Evolutionary conservation across 306 rosid genomes (phyloP).

Genomic region (Astragalus glycyphyllos): DNA sequence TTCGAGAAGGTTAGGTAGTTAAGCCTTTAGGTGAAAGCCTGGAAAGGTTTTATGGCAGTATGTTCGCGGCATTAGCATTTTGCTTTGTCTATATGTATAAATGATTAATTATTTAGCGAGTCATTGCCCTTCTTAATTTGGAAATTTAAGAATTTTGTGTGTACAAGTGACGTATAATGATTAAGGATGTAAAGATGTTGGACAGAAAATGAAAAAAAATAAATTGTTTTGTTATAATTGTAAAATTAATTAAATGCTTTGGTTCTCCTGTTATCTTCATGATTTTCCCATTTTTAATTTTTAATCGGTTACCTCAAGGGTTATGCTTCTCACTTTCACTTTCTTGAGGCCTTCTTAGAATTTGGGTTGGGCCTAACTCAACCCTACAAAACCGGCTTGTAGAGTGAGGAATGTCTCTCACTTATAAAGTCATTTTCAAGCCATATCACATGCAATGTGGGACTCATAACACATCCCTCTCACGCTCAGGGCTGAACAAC

Average conservation of each 20-base stretch:
- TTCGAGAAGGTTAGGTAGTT: neutral
- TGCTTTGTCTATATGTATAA: neutral
- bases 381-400: no score
- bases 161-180: neutral
- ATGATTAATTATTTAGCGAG: neutral
- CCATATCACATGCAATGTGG: no score
- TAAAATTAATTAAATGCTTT: neutral
- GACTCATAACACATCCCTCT: no score
- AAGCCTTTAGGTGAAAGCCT: conserved; percentile 6
- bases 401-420: no score
- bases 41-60: conserved; percentile 3
- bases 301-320: neutral
- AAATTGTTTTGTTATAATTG: neutral
- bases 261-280: neutral
- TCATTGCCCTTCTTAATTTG: no score
- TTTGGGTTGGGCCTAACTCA: no score
- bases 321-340: neutral
- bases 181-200: conserved; percentile 11
- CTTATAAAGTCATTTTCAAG: no score
- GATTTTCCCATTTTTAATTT: neutral
- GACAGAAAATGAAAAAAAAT: neutral
- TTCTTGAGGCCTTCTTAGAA: neutral
- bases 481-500: no score
- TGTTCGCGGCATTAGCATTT: neutral
- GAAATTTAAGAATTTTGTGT: neutral